These are phyloP conservation scores for Hymenoscyphus scutula DNA, from an alignment of 2,329 filamentous ascomycete genomes.

Conservation along the genomic window DNA sequence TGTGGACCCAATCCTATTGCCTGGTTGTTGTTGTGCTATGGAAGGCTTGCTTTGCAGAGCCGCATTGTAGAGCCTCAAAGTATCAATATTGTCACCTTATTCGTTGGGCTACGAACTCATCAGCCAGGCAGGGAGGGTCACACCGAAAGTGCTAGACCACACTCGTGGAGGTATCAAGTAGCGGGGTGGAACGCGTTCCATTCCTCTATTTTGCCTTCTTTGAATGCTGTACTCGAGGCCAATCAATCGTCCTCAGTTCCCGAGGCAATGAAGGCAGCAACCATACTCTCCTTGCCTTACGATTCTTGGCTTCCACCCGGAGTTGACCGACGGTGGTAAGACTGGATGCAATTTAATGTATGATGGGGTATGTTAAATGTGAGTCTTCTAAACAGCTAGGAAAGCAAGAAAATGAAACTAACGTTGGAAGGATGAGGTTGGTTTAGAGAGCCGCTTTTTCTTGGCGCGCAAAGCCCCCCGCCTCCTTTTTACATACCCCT, in stretches of 20 bases:
- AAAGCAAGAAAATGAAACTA: neutral
- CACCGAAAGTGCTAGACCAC: neutral
- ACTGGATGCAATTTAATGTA: neutral
- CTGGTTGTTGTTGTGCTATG: neutral
- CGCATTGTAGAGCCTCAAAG: neutral
- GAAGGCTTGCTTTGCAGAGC: neutral
- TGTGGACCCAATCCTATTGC: neutral
- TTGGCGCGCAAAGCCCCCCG: neutral
- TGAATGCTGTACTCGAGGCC: neutral
- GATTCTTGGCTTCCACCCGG: neutral
- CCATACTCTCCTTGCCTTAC: neutral
- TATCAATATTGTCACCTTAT: neutral
- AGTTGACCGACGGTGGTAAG: neutral
- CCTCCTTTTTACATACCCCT: too few relatives aligned
- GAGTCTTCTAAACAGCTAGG: neutral
- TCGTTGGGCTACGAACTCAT: neutral
- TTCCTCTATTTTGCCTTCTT: neutral
- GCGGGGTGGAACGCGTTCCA: neutral
- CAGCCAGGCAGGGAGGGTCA: neutral
- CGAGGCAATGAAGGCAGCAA: slow-evolving; percentile 2
- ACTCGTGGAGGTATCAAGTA: neutral
- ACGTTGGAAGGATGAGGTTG: neutral
- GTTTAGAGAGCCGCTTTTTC: too few relatives aligned
- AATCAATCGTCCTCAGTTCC: neutral
- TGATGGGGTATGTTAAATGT: neutral